Base-by-base conservation (phyloP, 2,329 filamentous ascomycete genomes). In the Colletotrichum falcatum region DNA sequence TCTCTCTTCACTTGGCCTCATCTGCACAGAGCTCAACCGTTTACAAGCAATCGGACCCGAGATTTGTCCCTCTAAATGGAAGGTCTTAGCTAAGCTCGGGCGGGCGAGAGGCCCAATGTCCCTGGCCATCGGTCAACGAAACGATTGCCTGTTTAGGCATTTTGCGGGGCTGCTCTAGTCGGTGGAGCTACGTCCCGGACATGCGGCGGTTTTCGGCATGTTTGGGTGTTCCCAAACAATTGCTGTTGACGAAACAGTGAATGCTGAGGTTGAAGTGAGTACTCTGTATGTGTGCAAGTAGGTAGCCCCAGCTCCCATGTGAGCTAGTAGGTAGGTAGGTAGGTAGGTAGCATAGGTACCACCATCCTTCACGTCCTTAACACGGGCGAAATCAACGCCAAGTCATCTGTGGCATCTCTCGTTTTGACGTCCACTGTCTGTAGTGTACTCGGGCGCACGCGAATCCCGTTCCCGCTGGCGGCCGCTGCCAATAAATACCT, bases 111-210 rank as follows among this genome's bases (percentile, higher is more conserved):
- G 44, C 11, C 35, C 53, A 44, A 59, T 39, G 37, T 39, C 53
- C 53, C 35, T 56, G 33, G 16, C n/a, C 53, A 18, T 26, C n/a
- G 53, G 53, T 55, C 55, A 60, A 69, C 66, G 66, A 65, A 69
- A 69, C 66, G 44, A 69, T 69, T 69, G 53, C 66, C 66, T 65
- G 20, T 26, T 60, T 60, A 69, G 44, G 23, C 33, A 54, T 33
- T 56, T 55, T 55, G 30, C 28, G 54, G 61, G 51, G 56, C 66
- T 54, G 11, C 30, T 44, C 61, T 37, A 35, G 42, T 48, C 54
- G 53, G 61, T 18, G n/a, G 33, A 30, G 20, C 49, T 53, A 11
- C 37, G 54, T 65, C 53, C 53, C 28, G 61, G 55, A 14, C 37
- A 18, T n/a, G 28, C 16, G n/a, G n/a, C n/a, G n/a, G 7, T 18